phyloP scores from a whole-genome alignment of 2,329 filamentous ascomycete species.

The Calonectria hawksworthii region DNA sequence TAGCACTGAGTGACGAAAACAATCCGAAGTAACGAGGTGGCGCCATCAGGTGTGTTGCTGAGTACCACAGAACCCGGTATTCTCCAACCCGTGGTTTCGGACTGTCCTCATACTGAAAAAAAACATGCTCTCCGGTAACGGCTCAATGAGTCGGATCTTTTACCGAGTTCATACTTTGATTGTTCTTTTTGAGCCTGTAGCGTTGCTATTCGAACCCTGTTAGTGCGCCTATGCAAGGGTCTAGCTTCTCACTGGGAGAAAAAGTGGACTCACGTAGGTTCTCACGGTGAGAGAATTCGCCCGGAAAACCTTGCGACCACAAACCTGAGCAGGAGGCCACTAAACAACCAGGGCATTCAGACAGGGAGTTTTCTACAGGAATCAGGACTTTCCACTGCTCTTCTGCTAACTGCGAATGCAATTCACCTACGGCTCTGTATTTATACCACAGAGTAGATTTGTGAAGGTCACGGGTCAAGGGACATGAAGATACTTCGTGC shows the following conservation, averaged over 20 bases:
- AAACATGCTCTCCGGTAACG: not conserved
- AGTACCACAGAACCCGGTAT: too few relatives aligned
- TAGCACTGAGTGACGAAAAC: not conserved
- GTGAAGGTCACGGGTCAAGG: too few relatives aligned
- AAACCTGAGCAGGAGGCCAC: not conserved
- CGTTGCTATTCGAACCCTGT: not conserved
- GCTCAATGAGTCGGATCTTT: not conserved
- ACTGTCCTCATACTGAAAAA: not conserved
- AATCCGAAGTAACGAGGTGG: too few relatives aligned
- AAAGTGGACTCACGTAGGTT: not conserved
- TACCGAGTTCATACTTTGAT: too few relatives aligned
- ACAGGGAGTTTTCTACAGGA: too few relatives aligned
- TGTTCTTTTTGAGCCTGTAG: not conserved
- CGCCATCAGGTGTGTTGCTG: not conserved
- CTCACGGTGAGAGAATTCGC: not conserved
- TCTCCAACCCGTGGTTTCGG: rapidly evolving
- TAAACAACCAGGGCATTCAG: not conserved
- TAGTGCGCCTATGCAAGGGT: not conserved
- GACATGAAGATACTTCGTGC: too few relatives aligned
- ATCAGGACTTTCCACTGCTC: too few relatives aligned
- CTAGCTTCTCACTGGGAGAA: constrained; percentile 1
- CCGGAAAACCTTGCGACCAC: not conserved
- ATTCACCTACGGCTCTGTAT: too few relatives aligned
- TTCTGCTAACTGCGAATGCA: too few relatives aligned
- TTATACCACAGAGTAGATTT: too few relatives aligned